Base-by-base conservation (phyloP, 176 grass and related monocot species). In the Elaeis guineensis region DNA sequence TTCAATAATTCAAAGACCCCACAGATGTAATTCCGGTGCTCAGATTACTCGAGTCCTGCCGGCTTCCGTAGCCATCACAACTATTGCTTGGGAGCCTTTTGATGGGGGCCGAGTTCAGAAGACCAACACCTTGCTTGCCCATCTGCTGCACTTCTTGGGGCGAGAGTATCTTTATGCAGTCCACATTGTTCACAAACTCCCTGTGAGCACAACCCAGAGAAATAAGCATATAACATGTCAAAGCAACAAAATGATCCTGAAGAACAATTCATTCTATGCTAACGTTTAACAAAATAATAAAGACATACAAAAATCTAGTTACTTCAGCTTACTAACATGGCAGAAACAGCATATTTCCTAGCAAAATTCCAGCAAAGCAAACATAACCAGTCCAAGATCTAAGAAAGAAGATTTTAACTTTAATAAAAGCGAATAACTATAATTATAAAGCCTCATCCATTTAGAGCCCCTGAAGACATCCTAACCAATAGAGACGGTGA, bases 71-170 rank as follows among this genome's bases (percentile, higher is more conserved):
- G 71, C 76, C 73, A 5, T 97, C 92, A 7, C 88, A 97, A 51
- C 78, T 79, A 77, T 52, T 87, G 62, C 54, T 62, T 0, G 78
- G 54, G 28, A 91, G 71, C 62, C 72, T 58, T 71, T 73, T 89
- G 5, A 69, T 59, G 0, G 83, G 72, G 65, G 72, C 72, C 11
- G 92, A 79, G 74, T 73, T 89, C 70, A 88, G 66, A 25, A 90
- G 81, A 67, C 82, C 69, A 4, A 85, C 59, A 17, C 75, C 90
- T 69, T 69, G 89, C 78, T 81, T 86, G 77, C 87, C 86, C 75
- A 90, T 83, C 64, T 90, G 82, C 52, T 82, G 82, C 16, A 85
- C 86, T 78, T 90, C 86, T 48, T 90, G 86, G 15, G 86, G 86
- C 4, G 86, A 85, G 6, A 90, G 56, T 62, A 90, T 90, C 55